These are phyloP conservation scores for Nematocida parisii DNA, from an alignment of 371 early-diverging fungal species.

Conservation along the genomic window DNA sequence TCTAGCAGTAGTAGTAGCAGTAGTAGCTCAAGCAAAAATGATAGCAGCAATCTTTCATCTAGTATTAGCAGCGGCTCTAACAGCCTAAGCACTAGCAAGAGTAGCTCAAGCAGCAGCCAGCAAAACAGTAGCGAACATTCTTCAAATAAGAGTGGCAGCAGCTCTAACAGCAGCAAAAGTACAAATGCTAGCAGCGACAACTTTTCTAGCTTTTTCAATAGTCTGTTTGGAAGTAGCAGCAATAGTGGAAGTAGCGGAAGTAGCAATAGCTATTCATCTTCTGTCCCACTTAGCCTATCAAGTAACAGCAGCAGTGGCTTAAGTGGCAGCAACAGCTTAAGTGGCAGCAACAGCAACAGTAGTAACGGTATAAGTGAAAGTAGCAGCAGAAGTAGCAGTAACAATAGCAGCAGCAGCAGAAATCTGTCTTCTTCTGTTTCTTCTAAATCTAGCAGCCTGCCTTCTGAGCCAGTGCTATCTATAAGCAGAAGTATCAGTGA, in stretches of 20 bases:
- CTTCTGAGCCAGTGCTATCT: too few relatives aligned
- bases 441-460: too few relatives aligned
- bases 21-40: not conserved
- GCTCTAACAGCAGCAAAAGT: not conserved
- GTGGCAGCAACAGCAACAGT: not conserved
- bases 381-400: not conserved
- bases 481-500: too few relatives aligned
- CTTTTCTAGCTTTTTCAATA: not conserved
- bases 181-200: constrained; percentile 1
- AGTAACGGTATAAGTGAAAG: not conserved
- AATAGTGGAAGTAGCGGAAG: constrained; percentile 2
- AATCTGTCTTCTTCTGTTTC: too few relatives aligned
- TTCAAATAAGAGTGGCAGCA: not conserved
- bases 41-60: not conserved
- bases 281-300: not conserved
- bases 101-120: not conserved
- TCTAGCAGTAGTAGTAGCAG: not conserved
- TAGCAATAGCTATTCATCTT: not conserved
- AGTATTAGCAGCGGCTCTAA: not conserved
- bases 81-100: not conserved
- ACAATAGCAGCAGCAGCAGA: not conserved
- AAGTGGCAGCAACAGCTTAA: not conserved
- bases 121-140: not conserved
- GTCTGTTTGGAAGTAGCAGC: not conserved
- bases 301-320: not conserved